Evolutionary conservation across 495 filamentous ascomycete species (phyloP).

Genomic region (Eremomyces bilateralis): DNA sequence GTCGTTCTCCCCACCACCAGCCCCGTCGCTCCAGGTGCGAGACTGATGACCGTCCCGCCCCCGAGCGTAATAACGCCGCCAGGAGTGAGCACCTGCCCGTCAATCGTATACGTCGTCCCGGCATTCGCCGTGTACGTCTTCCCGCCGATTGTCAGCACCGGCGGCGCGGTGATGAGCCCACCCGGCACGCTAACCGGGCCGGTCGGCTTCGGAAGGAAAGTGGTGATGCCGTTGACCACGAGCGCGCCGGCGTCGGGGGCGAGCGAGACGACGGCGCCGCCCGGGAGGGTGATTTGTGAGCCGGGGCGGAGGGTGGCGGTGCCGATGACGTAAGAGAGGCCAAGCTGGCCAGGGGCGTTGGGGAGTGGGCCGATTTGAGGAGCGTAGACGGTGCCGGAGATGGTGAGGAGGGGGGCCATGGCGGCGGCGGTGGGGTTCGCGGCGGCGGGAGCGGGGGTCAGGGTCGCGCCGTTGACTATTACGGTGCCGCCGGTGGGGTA

Average conservation of each 20-base stretch:
- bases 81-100: conserved; percentile 14
- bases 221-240: conserved; percentile 5
- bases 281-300: background rate
- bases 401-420: no score
- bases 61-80: conserved; percentile 15
- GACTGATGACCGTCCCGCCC: conserved; percentile 9
- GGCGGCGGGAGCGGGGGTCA: background rate
- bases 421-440: background rate
- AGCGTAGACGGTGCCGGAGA: background rate
- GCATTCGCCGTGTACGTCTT: conserved; percentile 12
- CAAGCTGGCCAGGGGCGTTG: background rate
- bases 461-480: conserved; percentile 14
- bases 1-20: conserved; percentile 12
- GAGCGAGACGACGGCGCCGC: background rate
- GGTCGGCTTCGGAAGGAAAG: conserved; percentile 3
- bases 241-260: background rate
- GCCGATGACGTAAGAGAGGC: background rate
- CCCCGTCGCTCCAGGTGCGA: conserved; percentile 11
- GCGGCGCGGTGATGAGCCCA: conserved; percentile 11
- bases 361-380: background rate
- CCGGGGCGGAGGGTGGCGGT: background rate
- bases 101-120: conserved; percentile 15
- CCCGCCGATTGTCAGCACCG: conserved; percentile 14
- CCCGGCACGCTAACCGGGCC: conserved; percentile 2
- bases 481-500: conserved; percentile 11